Evolutionary conservation across 2,329 filamentous ascomycete species (phyloP).

Genomic region (Aspergillus carbonarius): DNA sequence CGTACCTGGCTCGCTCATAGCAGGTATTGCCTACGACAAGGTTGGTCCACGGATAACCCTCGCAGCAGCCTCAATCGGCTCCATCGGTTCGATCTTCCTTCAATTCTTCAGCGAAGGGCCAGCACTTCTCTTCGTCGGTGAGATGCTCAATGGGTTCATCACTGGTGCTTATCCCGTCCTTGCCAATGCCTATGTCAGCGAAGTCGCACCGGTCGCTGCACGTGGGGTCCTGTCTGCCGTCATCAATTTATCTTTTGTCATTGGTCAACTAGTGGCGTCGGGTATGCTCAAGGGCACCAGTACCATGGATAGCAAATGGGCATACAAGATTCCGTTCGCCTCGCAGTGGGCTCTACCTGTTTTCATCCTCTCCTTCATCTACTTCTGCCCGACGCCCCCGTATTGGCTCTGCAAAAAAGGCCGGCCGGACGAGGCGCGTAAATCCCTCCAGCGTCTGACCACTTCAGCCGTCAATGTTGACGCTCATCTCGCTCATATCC

Average conservation of each 20-base stretch:
- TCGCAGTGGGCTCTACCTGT: conserved; percentile 53
- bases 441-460: conserved; percentile 43
- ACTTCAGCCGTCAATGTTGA: conserved; percentile 12
- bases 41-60: neutral
- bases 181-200: conserved; percentile 43
- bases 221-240: conserved; percentile 42
- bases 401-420: conserved; percentile 50
- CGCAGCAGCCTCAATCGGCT: neutral
- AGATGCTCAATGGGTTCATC: conserved; percentile 50
- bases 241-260: conserved; percentile 43
- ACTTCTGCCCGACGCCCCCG: conserved; percentile 48
- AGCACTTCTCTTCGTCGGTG: conserved; percentile 43
- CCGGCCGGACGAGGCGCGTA: conserved; percentile 43
- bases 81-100: conserved; percentile 39
- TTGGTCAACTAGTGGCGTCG: conserved; percentile 49
- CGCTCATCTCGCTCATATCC: conserved; percentile 5
- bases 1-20: neutral
- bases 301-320: conserved; percentile 45
- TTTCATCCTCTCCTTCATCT: conserved; percentile 44
- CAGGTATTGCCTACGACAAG: neutral
- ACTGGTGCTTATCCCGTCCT: conserved; percentile 50
- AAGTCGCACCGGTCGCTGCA: conserved; percentile 41
- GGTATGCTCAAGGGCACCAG: conserved; percentile 48
- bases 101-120: conserved; percentile 50
- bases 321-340: conserved; percentile 50